phyloP scores from a whole-genome alignment of 2,329 filamentous ascomycete species.

The Nannizziopsis arthrosporioides region DNA sequence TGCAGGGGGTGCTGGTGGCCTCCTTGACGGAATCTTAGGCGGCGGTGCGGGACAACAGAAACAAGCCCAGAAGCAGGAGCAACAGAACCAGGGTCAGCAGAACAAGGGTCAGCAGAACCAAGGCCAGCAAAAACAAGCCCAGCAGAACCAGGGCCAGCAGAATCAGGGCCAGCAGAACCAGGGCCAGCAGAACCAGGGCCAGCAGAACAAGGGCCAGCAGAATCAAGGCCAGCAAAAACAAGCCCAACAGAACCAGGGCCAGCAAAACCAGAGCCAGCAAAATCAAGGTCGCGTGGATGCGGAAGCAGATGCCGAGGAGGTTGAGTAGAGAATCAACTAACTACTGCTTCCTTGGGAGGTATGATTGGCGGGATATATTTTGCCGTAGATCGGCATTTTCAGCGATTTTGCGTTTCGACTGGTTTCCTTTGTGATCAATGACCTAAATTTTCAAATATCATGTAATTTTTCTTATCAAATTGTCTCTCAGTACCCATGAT shows the following conservation, averaged over 20 bases:
- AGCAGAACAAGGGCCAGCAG: neutral
- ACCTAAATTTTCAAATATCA: no score
- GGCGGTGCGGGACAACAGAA: neutral
- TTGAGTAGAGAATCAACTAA: neutral
- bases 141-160: neutral
- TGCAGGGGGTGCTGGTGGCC: neutral
- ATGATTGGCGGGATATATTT: no score
- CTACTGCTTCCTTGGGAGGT: no score
- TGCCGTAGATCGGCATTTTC: no score
- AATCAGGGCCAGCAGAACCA: neutral
- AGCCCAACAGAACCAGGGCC: neutral
- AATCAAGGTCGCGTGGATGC: neutral
- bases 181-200: neutral
- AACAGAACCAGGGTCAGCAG: neutral
- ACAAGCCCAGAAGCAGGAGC: neutral
- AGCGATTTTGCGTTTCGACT: no score
- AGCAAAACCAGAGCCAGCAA: neutral
- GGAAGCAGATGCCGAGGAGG: constrained; percentile 3
- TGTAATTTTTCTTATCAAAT: no score
- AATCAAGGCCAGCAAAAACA: neutral
- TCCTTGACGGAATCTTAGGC: neutral
- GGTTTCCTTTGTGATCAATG: no score
- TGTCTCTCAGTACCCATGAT: no score
- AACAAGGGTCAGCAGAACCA: neutral
- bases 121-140: neutral